A percentile compares a stretch with the other conserved stretches of the same genome.
Evolutionary conservation across 2,329 filamentous ascomycete genomes (phyloP).

Genomic region (Apiospora marii): DNA sequence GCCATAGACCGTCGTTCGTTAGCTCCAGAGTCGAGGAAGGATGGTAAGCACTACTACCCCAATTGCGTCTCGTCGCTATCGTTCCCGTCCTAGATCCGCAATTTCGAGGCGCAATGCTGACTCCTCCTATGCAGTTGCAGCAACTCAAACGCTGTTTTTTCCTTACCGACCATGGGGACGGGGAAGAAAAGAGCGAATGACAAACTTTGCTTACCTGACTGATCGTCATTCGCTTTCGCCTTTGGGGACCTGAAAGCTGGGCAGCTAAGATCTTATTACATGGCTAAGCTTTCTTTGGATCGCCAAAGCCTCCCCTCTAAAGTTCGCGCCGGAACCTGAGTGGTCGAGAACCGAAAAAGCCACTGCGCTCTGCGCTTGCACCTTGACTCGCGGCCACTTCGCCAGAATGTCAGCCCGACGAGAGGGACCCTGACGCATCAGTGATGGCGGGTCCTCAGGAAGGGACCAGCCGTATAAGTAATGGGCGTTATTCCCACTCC

Average conservation of each 20-base stretch:
- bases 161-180: background rate
- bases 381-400: background rate
- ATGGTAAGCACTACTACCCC: background rate
- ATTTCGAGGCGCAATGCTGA: background rate
- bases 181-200: background rate
- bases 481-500: background rate
- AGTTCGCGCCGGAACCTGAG: background rate
- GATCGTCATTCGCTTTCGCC: background rate
- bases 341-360: background rate
- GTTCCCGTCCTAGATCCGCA: background rate
- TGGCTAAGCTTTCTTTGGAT: conserved; percentile 1
- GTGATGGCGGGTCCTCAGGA: background rate
- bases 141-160: background rate
- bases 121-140: background rate
- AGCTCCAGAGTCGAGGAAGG: background rate
- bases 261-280: background rate
- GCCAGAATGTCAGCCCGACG: background rate
- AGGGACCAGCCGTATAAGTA: background rate
- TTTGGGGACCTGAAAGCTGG: background rate
- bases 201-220: background rate
- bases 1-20: background rate
- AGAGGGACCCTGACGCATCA: background rate
- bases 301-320: conserved; percentile 2
- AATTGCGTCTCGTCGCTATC: background rate
- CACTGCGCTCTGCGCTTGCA: background rate